Conservation (phyloP, 371 early-diverging fungal species). For the Mortierella sp. region DNA sequence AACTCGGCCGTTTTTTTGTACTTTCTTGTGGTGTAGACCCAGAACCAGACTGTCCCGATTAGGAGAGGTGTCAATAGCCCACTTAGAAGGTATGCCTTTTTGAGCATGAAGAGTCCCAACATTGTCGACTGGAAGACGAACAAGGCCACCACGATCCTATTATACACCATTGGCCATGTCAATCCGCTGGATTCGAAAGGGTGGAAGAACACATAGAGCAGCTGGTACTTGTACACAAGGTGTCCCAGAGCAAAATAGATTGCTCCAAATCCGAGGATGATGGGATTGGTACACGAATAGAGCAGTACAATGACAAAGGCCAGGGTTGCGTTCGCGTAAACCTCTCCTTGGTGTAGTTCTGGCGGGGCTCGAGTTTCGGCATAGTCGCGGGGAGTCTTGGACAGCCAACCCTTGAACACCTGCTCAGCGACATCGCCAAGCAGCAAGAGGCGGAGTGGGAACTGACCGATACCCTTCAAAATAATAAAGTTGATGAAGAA, state of each 20-base stretch:
- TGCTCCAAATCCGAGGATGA: constrained; percentile 82
- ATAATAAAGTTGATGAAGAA: constrained; percentile 85
- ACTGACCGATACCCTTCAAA: constrained; percentile 67
- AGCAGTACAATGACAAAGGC: constrained; percentile 86
- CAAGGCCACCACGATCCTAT: constrained; percentile 82
- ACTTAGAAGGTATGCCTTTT: constrained; percentile 61
- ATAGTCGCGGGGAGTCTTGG: constrained; percentile 79
- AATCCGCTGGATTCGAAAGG: constrained; percentile 85
- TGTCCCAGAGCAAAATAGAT: constrained; percentile 81
- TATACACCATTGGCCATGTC: constrained; percentile 79
- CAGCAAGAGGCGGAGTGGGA: constrained; percentile 76
- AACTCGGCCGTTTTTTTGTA: constrained; percentile 67
- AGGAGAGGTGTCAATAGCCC: constrained; percentile 61
- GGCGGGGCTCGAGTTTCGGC: constrained; percentile 63
- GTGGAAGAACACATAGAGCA: constrained; percentile 86
- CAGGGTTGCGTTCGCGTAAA: constrained; percentile 72
- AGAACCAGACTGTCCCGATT: constrained; percentile 64
- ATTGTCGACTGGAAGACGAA: constrained; percentile 88
- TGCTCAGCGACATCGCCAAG: constrained; percentile 65
- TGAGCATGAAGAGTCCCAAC: constrained; percentile 78
- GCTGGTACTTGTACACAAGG: constrained; percentile 82
- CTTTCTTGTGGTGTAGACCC: constrained; percentile 63
- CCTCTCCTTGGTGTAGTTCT: constrained; percentile 61
- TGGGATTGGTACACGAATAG: constrained; percentile 88
- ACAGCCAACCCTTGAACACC: constrained; percentile 58